Percentiles rank a stretch among this genome's conserved stretches.
Evolutionary conservation across 441 rosid species (phyloP).

Genomic region (Pelargonium myrrhifolium): DNA sequence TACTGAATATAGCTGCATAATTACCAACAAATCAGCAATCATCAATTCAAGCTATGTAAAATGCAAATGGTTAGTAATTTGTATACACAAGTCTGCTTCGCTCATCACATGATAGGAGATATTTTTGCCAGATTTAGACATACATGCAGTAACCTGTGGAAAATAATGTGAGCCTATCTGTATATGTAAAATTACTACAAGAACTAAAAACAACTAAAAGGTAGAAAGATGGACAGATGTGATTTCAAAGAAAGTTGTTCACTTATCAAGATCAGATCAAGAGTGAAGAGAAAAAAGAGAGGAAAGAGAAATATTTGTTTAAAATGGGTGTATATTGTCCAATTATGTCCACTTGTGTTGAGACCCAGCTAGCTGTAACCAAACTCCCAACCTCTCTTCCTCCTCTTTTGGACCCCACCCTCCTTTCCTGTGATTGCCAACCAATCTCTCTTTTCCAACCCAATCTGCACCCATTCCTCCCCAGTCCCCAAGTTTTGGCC

Average conservation of each 20-base stretch:
- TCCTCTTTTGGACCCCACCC: conserved; percentile 25
- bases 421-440: conserved; percentile 10
- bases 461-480: conserved; percentile 23
- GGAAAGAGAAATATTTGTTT: conserved; percentile 20
- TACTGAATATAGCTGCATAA: too few species aligned
- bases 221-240: conserved; percentile 8
- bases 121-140: neutral
- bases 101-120: too few species aligned
- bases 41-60: too few species aligned
- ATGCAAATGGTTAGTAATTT: too few species aligned
- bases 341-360: conserved; percentile 39
- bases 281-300: conserved; percentile 10
- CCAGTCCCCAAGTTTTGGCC: conserved; percentile 23
- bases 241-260: conserved; percentile 21
- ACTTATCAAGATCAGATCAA: conserved; percentile 40
- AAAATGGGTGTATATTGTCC: conserved; percentile 37
- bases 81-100: too few species aligned
- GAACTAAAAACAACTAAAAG: neutral
- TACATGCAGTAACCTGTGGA: neutral
- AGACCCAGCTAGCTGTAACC: conserved; percentile 28
- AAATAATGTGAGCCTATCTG: conserved; percentile 2
- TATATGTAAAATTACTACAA: conserved; percentile 15
- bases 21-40: too few species aligned
- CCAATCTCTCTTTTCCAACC: conserved; percentile 20
- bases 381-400: conserved; percentile 21